These are phyloP conservation scores for Aureobasidium sp. DNA, from an alignment of 2,329 filamentous ascomycete genomes.

Conservation along the genomic window DNA sequence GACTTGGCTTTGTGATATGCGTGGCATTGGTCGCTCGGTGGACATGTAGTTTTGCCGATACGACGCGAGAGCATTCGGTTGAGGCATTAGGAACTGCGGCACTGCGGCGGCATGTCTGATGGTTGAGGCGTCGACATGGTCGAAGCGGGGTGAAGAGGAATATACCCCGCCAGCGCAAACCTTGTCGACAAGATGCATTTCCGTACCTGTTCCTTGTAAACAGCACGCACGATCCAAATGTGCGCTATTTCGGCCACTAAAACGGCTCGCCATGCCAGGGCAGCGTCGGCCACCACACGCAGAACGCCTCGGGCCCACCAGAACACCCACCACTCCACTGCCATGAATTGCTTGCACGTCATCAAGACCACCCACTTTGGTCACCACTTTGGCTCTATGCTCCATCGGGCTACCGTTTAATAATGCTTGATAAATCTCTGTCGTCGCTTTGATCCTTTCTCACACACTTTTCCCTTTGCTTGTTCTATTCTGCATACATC, in stretches of 20 bases:
- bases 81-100: slow-evolving; percentile 1
- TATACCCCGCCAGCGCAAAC: not conserved
- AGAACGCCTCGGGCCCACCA: slow-evolving; percentile 7
- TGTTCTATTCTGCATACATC: slow-evolving; percentile 13
- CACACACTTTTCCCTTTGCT: slow-evolving; percentile 2
- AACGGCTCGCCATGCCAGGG: slow-evolving; percentile 11
- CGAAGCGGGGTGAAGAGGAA: not conserved
- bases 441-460: not conserved
- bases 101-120: not conserved
- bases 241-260: slow-evolving; percentile 9
- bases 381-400: slow-evolving; percentile 9
- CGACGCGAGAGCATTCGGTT: not conserved
- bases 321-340: not conserved
- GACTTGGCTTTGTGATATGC: not conserved
- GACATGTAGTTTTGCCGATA: not conserved
- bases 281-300: not conserved
- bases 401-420: slow-evolving; percentile 5
- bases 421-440: slow-evolving; percentile 9
- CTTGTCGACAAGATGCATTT: not conserved
- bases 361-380: not conserved
- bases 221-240: not conserved
- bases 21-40: not conserved
- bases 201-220: not conserved
- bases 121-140: not conserved
- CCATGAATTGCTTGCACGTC: not conserved